phyloP scores from a whole-genome alignment of 2,329 filamentous ascomycete genomes.

The Neobulgaria alba region DNA sequence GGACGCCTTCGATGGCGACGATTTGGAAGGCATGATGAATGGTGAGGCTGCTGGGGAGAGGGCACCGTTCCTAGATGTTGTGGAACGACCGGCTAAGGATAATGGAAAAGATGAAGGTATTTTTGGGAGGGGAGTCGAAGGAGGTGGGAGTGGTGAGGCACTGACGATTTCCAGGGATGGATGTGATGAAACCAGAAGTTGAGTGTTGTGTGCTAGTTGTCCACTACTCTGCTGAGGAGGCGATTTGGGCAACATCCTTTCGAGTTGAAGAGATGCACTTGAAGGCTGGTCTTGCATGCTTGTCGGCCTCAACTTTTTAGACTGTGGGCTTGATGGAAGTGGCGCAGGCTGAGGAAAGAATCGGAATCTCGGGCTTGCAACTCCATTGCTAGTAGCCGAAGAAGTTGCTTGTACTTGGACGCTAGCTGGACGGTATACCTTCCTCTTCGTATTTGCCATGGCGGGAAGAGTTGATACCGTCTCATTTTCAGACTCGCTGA shows the following conservation, averaged over 20 bases:
- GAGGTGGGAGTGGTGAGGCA: neutral
- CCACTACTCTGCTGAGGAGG: slow-evolving; percentile 25
- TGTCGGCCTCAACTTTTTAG: slow-evolving; percentile 13
- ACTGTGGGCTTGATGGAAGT: neutral
- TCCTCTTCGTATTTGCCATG: slow-evolving; percentile 12
- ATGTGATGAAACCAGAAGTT: neutral
- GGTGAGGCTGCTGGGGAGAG: neutral
- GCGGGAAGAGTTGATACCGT: slow-evolving; percentile 5
- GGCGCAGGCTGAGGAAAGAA: neutral
- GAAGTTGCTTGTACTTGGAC: neutral
- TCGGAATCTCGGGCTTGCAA: neutral
- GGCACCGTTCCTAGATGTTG: neutral
- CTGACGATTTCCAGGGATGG: neutral
- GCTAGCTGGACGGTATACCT: neutral
- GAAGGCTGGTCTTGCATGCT: slow-evolving; percentile 17
- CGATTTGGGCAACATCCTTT: slow-evolving; percentile 27
- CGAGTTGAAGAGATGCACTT: neutral
- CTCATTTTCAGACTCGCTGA: neutral
- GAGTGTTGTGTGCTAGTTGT: neutral
- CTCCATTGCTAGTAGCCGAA: neutral
- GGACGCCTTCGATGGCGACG: too few species aligned
- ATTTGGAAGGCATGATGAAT: neutral
- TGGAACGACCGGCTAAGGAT: neutral
- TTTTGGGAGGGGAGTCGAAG: neutral
- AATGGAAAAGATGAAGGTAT: neutral